phyloP scores from a whole-genome alignment of 352 stramenopile species.

The Phytophthora palmivora region DNA sequence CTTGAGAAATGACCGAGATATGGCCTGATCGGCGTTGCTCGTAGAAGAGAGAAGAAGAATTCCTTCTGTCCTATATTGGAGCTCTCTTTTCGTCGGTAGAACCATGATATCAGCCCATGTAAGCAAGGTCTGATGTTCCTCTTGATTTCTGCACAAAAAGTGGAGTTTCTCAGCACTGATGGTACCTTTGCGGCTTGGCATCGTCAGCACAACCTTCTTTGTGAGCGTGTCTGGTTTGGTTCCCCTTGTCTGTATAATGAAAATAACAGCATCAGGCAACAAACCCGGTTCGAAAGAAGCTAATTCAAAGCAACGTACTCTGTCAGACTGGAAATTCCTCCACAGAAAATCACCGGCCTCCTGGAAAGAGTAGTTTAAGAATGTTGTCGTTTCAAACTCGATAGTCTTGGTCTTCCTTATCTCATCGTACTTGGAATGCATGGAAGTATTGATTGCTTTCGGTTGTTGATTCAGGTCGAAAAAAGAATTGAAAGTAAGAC shows the following conservation, averaged over 20 bases:
- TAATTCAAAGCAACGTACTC: no score
- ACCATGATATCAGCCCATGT: slow-evolving; percentile 25
- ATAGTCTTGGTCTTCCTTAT: slow-evolving; percentile 12
- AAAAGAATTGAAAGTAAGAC: slow-evolving; percentile 2
- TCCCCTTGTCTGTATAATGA: slow-evolving; percentile 5
- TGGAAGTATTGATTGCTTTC: not conserved
- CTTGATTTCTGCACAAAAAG: slow-evolving; percentile 21
- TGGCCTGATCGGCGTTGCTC: not conserved
- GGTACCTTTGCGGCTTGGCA: slow-evolving; percentile 15
- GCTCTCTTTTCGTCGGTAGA: slow-evolving; percentile 14
- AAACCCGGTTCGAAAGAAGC: no score
- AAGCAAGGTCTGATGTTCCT: slow-evolving; percentile 11
- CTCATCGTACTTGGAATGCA: slow-evolving; percentile 18
- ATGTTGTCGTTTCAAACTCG: slow-evolving; percentile 25
- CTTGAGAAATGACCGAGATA: slow-evolving; percentile 17
- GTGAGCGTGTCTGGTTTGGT: slow-evolving; percentile 17
- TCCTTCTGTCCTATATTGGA: slow-evolving; percentile 21
- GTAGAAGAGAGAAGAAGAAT: slow-evolving; percentile 10
- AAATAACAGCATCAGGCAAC: not conserved
- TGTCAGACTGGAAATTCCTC: slow-evolving; percentile 14
- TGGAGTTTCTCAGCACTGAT: slow-evolving; percentile 26
- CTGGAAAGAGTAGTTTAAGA: slow-evolving; percentile 12
- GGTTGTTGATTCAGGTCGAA: slow-evolving; percentile 6
- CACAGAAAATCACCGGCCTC: slow-evolving; percentile 10
- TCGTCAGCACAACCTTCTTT: slow-evolving; percentile 13